These are phyloP conservation scores for Ricinus communis DNA, from an alignment of 345 rosid genomes.

Conservation along the genomic window DNA sequence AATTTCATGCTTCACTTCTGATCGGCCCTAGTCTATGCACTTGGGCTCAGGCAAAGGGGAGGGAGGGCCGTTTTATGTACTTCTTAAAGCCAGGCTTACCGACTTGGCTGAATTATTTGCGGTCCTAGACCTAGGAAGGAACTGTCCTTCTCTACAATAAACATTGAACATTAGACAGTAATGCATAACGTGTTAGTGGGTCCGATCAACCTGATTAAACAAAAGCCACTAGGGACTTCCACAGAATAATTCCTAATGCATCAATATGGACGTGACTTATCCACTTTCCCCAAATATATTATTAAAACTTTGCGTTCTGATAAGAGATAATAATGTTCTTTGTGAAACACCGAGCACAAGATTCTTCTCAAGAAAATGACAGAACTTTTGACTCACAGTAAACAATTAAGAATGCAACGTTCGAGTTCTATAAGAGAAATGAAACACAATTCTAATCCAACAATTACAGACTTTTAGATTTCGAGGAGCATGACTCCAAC, in stretches of 20 bases:
- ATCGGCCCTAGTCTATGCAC: neutral
- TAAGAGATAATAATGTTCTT: neutral
- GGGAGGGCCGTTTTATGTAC: neutral
- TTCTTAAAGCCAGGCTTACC: neutral
- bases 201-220: neutral
- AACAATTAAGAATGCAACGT: too few species aligned
- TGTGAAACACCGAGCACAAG: neutral
- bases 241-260: too few species aligned
- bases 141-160: neutral
- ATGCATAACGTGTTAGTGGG: neutral
- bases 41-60: too few species aligned
- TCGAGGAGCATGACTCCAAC: neutral
- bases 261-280: too few species aligned
- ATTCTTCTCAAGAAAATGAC: neutral
- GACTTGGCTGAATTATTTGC: neutral
- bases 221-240: too few species aligned
- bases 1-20: neutral
- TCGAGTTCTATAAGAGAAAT: too few species aligned
- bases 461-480: neutral
- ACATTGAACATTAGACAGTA: neutral
- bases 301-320: too few species aligned
- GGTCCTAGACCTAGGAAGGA: neutral
- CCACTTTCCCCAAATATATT: too few species aligned
- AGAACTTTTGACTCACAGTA: neutral
- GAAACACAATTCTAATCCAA: too few species aligned